Percentiles rank a stretch among this genome's conserved stretches.
Conservation (phyloP, 106 monocot species). For the Dendrobium catenatum region DNA sequence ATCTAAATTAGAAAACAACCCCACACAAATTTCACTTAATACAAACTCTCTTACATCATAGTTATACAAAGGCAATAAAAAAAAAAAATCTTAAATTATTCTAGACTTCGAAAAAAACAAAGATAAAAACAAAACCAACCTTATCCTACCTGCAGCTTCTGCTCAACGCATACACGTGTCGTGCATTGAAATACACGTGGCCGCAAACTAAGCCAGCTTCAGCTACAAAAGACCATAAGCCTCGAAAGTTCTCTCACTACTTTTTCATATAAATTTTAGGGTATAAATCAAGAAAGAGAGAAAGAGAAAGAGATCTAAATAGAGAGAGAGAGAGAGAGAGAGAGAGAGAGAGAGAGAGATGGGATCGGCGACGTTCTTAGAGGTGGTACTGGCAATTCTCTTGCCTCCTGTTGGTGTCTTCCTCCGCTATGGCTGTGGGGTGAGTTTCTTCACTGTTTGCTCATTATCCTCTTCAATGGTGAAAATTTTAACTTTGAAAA, state of each 20-base stretch:
- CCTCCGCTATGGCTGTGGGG: conserved; percentile 42
- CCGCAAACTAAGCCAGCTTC: not conserved
- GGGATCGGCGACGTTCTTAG: conserved; percentile 41
- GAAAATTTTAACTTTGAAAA: too few species aligned
- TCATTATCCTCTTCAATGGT: not conserved
- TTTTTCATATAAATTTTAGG: not conserved
- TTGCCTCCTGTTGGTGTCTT: conserved; percentile 49
- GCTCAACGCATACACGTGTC: not conserved
- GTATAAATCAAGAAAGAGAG: not conserved
- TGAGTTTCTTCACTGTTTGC: conserved; percentile 11
- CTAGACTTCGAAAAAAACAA: too few species aligned
- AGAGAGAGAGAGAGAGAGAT: conserved; percentile 9
- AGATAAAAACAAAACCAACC: too few species aligned
- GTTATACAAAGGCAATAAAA: too few species aligned
- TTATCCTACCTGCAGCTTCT: too few species aligned
- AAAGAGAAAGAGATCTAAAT: too few species aligned
- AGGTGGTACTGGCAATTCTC: conserved; percentile 33
- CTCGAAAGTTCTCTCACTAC: not conserved
- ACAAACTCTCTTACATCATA: too few species aligned
- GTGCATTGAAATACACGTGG: not conserved
- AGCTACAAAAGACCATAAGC: not conserved
- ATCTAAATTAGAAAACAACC: too few species aligned
- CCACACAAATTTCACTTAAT: too few species aligned
- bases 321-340: not conserved
- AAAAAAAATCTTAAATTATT: too few species aligned